Conservation (phyloP, 768 basidiomycete species). For the Calvatia gigantea region DNA sequence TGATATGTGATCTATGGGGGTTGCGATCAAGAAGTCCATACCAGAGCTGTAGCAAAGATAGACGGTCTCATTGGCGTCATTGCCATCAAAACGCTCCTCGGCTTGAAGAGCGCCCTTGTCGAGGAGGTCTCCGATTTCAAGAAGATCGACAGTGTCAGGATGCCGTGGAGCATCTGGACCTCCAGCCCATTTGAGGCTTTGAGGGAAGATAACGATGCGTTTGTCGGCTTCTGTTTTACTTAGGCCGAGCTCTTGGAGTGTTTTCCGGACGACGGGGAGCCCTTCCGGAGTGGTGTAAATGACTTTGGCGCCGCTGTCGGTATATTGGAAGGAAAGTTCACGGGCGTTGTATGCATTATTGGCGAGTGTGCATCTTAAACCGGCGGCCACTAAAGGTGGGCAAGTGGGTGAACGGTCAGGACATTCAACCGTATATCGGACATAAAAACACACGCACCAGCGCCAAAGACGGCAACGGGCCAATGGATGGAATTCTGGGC, state of each 20-base stretch:
- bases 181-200: slow-evolving; percentile 44
- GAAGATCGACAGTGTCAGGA: slow-evolving; percentile 27
- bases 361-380: slow-evolving; percentile 65
- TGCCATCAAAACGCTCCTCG: slow-evolving; percentile 56
- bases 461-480: slow-evolving; percentile 46
- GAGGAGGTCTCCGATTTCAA: slow-evolving; percentile 47
- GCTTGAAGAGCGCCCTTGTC: slow-evolving; percentile 40
- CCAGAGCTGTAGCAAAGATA: slow-evolving; percentile 61
- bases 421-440: background rate
- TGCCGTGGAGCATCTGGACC: slow-evolving; percentile 26
- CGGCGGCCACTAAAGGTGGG: slow-evolving; percentile 49
- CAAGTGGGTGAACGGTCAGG: background rate
- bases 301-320: slow-evolving; percentile 59
- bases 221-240: slow-evolving; percentile 42
- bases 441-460: slow-evolving; percentile 25
- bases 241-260: slow-evolving; percentile 50
- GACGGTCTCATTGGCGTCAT: slow-evolving; percentile 51
- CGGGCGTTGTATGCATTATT: slow-evolving; percentile 66
- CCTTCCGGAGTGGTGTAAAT: slow-evolving; percentile 66
- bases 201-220: slow-evolving; percentile 55
- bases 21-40: slow-evolving; percentile 4
- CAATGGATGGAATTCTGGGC: slow-evolving; percentile 62
- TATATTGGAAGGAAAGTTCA: slow-evolving; percentile 73
- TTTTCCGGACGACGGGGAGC: slow-evolving; percentile 48
- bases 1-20: background rate